These are phyloP conservation scores for Trametes sp. DNA, from an alignment of 1,284 basidiomycete species.

Conservation along the genomic window DNA sequence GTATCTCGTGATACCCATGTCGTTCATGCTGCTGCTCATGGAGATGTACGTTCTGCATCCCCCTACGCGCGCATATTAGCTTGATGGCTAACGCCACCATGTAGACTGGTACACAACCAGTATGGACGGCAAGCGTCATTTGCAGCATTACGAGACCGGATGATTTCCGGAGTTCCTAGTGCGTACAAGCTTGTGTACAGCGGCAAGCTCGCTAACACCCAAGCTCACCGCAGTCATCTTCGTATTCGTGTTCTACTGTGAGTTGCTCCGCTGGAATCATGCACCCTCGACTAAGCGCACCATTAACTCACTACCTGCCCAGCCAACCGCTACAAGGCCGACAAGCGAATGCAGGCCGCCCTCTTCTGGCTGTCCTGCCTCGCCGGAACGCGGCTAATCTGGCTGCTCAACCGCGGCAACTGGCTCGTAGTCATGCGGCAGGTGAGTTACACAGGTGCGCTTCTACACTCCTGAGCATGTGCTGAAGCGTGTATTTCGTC, in stretches of 20 bases:
- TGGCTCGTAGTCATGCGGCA: constrained; percentile 77
- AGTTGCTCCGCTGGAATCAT: constrained; percentile 35
- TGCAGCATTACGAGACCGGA: constrained; percentile 56
- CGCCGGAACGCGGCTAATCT: constrained; percentile 71
- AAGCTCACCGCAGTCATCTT: constrained; percentile 58
- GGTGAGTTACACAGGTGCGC: constrained; percentile 47
- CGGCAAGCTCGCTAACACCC: not conserved
- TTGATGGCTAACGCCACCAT: not conserved
- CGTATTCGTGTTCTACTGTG: constrained; percentile 81
- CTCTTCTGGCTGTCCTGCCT: constrained; percentile 66
- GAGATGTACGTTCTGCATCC: constrained; percentile 65
- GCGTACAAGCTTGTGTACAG: constrained; percentile 40
- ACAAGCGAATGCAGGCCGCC: constrained; percentile 57
- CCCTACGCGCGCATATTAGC: not conserved
- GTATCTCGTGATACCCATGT: constrained; percentile 72
- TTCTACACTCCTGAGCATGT: not conserved
- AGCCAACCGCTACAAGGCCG: constrained; percentile 72
- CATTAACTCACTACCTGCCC: not conserved
- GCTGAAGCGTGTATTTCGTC: not conserved
- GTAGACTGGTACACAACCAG: constrained; percentile 76
- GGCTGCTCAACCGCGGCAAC: constrained; percentile 68
- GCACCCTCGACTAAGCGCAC: not conserved
- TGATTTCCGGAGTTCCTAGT: constrained; percentile 75
- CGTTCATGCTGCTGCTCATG: constrained; percentile 76
- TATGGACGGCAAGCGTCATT: constrained; percentile 66